Base-by-base conservation (phyloP, 345 rosid species). In the Bruguiera parviflora region DNA sequence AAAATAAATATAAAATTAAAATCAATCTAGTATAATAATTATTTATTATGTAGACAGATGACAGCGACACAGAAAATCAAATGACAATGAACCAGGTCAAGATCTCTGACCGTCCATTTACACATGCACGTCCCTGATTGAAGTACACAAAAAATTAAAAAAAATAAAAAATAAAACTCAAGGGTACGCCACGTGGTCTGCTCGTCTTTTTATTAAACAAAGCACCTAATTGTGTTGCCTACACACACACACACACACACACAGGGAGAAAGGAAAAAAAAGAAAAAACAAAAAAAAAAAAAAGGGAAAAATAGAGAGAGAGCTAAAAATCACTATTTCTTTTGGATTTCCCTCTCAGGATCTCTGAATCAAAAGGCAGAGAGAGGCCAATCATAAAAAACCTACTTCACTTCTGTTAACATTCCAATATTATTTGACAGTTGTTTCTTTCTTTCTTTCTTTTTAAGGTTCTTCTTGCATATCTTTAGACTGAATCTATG, bases 151-250 rank as follows among this genome's bases (percentile, higher is more conserved):
- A 4, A 10, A 66, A 5, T 27, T 1, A 27, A 27, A 2, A 22
- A n/a, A 21, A 43, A 43, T 13, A 19, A 4, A 16, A 64, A 8
- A 21, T 8, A 21, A 21, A 24, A 4, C 75, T 75, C 76, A 76
- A 74, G 81, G 68, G 76, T 62, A 63, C 66, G 70, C 82, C 86
- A 80, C 76, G 74, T 79, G 82, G 29, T 59, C 52, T 62, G 61
- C 68, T 66, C 55, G 33, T 73, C 75, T 74, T 67, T 74, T 65
- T 31, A 64, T 76, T 61, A 20, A 46, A 3, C 29, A 46, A 55
- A 63, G 47, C 55, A 57, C 8, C 49, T 13, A 43, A 3, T 43
- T 43, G 18, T 11, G 15, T 13, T 39, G 47, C 47, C 15, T 11
- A 39, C 15, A 0, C 47, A 10, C 47, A 39, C 4, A 2, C 9